These are phyloP conservation scores for Rhizopus delemar DNA, from an alignment of 371 early-diverging fungal genomes.

Conservation along the genomic window DNA sequence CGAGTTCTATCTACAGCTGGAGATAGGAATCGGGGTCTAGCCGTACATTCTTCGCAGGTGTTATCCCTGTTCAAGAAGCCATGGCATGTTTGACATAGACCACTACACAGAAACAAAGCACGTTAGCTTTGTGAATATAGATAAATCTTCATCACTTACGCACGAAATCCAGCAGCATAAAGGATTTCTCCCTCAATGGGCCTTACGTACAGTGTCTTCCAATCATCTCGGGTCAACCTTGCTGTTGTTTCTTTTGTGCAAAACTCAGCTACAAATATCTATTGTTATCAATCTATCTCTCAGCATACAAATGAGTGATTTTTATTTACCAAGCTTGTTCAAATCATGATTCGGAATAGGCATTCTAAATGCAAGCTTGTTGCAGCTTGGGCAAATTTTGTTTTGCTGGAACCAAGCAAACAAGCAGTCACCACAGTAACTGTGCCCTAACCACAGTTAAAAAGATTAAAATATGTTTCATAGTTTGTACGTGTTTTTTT, in stretches of 20 bases:
- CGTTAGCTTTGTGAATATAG: background rate
- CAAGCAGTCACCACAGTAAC: constrained; percentile 15
- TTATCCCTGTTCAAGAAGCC: constrained; percentile 15
- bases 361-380: constrained; percentile 5
- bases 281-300: background rate
- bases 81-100: constrained; percentile 15
- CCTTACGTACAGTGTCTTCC: constrained; percentile 8
- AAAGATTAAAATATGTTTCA: too few species aligned
- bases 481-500: background rate
- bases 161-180: background rate
- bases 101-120: background rate
- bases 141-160: constrained; percentile 9
- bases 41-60: constrained; percentile 7
- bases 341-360: constrained; percentile 10
- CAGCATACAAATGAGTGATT: too few species aligned
- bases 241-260: background rate
- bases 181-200: background rate
- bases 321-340: constrained; percentile 12
- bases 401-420: constrained; percentile 9
- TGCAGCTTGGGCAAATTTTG: constrained; percentile 17
- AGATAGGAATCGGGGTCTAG: background rate
- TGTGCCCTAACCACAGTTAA: constrained; percentile 8
- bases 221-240: constrained; percentile 6
- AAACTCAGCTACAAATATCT: background rate
- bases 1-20: too few species aligned